Percentiles rank a stretch among this genome's conserved stretches.
phyloP scores from a whole-genome alignment of 2,329 filamentous ascomycete species.

The Apiospora sp. region DNA sequence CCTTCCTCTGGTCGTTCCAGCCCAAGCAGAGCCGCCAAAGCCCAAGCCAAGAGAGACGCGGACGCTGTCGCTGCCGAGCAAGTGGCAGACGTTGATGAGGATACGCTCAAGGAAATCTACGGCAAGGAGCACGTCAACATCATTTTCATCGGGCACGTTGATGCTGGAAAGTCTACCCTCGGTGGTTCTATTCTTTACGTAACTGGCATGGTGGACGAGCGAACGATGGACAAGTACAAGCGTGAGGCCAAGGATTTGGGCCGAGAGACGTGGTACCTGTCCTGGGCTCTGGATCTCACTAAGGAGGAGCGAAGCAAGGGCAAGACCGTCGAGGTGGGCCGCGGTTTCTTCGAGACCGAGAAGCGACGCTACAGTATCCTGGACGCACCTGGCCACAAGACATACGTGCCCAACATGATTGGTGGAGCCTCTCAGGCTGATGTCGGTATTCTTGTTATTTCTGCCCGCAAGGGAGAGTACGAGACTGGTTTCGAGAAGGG shows the following conservation, averaged over 20 bases:
- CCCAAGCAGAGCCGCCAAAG: conserved; percentile 64
- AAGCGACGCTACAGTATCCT: conserved; percentile 96
- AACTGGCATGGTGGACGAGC: conserved; percentile 99
- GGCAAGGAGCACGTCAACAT: conserved; percentile 94
- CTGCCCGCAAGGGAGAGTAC: conserved; percentile 96
- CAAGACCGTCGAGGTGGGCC: conserved; percentile 96
- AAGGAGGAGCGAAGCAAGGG: conserved; percentile 96
- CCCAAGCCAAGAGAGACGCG: conserved; percentile 64
- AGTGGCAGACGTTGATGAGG: conserved; percentile 73
- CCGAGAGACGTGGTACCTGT: conserved; percentile 98
- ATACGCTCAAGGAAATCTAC: conserved; percentile 91
- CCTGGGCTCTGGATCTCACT: conserved; percentile 96
- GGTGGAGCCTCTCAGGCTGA: conserved; percentile 93
- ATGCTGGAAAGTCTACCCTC: conserved; percentile 96
- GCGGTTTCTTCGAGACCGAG: conserved; percentile 96
- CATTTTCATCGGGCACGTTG: conserved; percentile 97
- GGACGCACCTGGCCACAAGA: conserved; percentile 97
- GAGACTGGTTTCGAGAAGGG: conserved; percentile 97
- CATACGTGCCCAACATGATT: conserved; percentile 98
- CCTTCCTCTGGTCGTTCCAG: conserved; percentile 87
- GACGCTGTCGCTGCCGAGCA: conserved; percentile 88
- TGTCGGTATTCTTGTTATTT: conserved; percentile 94
- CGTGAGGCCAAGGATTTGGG: conserved; percentile 94
- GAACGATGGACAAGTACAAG: conserved; percentile 98
- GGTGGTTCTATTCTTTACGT: conserved; percentile 92